Conservation (phyloP, 805 yeast species). For the Starmerella kuoi region DNA sequence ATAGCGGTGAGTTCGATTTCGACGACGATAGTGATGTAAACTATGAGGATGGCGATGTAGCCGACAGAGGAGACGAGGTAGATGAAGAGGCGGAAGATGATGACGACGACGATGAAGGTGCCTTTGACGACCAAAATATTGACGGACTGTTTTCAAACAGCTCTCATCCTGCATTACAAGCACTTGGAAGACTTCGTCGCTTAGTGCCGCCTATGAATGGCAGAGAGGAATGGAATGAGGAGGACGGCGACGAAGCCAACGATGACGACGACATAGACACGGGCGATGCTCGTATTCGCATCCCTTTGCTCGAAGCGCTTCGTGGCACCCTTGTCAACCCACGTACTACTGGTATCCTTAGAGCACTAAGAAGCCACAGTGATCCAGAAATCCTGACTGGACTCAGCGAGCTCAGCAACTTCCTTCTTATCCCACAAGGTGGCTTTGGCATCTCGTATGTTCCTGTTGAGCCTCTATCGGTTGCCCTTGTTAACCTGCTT, state of each 20-base stretch:
- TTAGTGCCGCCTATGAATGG: slow-evolving; percentile 6
- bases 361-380: slow-evolving; percentile 7
- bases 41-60: not conserved
- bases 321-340: slow-evolving; percentile 4
- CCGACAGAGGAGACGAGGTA: slow-evolving; percentile 17
- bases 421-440: slow-evolving; percentile 26
- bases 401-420: slow-evolving; percentile 28
- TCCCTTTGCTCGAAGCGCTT: slow-evolving; percentile 3
- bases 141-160: slow-evolving; percentile 1
- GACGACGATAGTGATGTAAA: not conserved
- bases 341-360: slow-evolving; percentile 24
- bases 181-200: not conserved
- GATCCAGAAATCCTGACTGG: slow-evolving; percentile 23
- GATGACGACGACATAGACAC: slow-evolving; percentile 7
- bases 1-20: slow-evolving; percentile 12
- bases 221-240: slow-evolving; percentile 26
- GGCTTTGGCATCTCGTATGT: slow-evolving; percentile 30
- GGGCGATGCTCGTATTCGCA: slow-evolving; percentile 19
- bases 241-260: slow-evolving; percentile 22
- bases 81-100: slow-evolving; percentile 21
- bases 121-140: slow-evolving; percentile 17
- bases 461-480: slow-evolving; percentile 46
- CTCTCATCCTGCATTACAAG: not conserved
- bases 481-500: slow-evolving; percentile 45
- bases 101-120: slow-evolving; percentile 4